phyloP scores from a whole-genome alignment of 75 land plant genomes.

The Cunninghamia lanceolata region DNA sequence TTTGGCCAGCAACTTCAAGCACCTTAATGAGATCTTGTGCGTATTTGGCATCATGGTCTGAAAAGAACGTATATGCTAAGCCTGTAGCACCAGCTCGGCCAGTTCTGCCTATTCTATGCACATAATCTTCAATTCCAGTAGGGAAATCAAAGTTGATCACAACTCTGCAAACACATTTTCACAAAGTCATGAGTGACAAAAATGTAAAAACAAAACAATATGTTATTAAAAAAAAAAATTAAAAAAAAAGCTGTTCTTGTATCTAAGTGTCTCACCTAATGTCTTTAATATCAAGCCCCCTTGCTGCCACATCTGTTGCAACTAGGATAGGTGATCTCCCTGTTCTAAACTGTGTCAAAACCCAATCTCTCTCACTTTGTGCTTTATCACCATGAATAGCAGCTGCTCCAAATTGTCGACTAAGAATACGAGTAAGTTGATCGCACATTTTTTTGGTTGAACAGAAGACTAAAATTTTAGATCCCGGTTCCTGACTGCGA shows the following conservation, averaged over 20 bases:
- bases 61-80: constrained; percentile 77
- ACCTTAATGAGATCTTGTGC: constrained; percentile 83
- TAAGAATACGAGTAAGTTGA: constrained; percentile 77
- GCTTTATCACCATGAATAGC: constrained; percentile 98
- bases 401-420: constrained; percentile 83
- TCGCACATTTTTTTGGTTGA: constrained; percentile 94
- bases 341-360: constrained; percentile 71
- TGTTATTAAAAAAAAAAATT: background rate
- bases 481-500: constrained; percentile 80
- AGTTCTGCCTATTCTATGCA: constrained; percentile 97
- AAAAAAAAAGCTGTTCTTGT: background rate
- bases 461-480: constrained; percentile 92
- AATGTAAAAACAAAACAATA: background rate
- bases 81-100: constrained; percentile 99
- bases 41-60: constrained; percentile 89
- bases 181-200: background rate
- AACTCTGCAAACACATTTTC: constrained; percentile 46
- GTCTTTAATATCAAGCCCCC: constrained; percentile 98
- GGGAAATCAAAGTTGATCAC: constrained; percentile 98
- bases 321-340: constrained; percentile 84
- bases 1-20: constrained; percentile 87
- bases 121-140: constrained; percentile 93
- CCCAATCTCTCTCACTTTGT: constrained; percentile 88
- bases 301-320: constrained; percentile 99
- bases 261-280: constrained; percentile 63